Evolutionary conservation across 192 early-diverging fungal species (phyloP).

Genomic region (Coemansia sp.): DNA sequence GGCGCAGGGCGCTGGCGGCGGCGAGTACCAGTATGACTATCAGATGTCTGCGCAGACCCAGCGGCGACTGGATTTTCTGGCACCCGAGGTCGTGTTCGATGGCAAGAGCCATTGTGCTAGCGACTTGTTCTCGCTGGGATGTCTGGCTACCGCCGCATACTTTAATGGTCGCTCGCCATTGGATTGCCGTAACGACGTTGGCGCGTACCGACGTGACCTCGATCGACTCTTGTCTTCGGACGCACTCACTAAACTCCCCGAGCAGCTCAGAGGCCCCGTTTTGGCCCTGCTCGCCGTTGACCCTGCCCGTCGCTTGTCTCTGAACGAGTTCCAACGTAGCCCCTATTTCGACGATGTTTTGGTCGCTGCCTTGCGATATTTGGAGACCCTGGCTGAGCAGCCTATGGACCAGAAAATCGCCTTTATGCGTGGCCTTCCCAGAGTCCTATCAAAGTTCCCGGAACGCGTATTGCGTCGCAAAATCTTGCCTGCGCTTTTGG

Average conservation of each 20-base stretch:
- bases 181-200: slow-evolving; percentile 64
- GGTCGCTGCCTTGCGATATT: slow-evolving; percentile 75
- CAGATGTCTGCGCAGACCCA: slow-evolving; percentile 62
- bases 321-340: slow-evolving; percentile 65
- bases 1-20: slow-evolving; percentile 18
- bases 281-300: slow-evolving; percentile 58
- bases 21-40: slow-evolving; percentile 59
- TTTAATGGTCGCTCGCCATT: slow-evolving; percentile 66
- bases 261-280: slow-evolving; percentile 56
- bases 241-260: slow-evolving; percentile 56
- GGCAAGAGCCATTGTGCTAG: slow-evolving; percentile 56
- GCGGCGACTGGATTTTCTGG: slow-evolving; percentile 63
- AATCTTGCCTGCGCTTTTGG: slow-evolving; percentile 71
- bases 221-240: slow-evolving; percentile 37
- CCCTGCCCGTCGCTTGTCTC: slow-evolving; percentile 61
- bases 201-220: slow-evolving; percentile 64
- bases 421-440: slow-evolving; percentile 76
- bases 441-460: slow-evolving; percentile 73
- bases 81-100: slow-evolving; percentile 74
- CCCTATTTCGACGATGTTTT: slow-evolving; percentile 80
- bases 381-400: slow-evolving; percentile 81
- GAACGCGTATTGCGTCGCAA: slow-evolving; percentile 68
- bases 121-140: slow-evolving; percentile 82
- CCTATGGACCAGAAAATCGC: slow-evolving; percentile 72
- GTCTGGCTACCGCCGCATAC: slow-evolving; percentile 71